A percentile compares a stretch with the other conserved stretches of the same genome.
Evolutionary conservation across 1,284 basidiomycete species (phyloP).

Genomic region (Heterobasidion parviporum): DNA sequence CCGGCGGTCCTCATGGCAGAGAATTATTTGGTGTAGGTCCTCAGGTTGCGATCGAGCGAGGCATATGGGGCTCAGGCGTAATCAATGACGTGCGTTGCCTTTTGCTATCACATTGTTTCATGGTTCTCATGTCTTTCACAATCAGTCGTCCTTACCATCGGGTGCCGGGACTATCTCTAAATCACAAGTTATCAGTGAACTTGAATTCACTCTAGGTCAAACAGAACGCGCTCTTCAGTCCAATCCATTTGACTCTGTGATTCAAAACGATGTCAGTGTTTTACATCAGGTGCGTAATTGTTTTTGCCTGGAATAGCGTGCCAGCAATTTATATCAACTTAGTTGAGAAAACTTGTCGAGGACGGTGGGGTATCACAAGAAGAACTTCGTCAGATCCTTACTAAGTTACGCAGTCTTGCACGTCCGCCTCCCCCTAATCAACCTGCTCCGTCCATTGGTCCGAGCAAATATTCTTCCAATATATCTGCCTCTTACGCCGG

Average conservation of each 20-base stretch:
- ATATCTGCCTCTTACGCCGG: constrained; percentile 8
- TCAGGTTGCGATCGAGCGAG: constrained; percentile 70
- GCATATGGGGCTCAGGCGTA: constrained; percentile 61
- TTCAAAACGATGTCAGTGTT: constrained; percentile 61
- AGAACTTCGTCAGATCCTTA: constrained; percentile 74
- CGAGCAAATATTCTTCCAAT: constrained; percentile 13
- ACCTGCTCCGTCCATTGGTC: constrained; percentile 14
- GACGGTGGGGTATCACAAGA: constrained; percentile 66
- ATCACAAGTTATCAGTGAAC: constrained; percentile 70
- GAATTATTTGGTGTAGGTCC: constrained; percentile 76
- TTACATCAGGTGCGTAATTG: constrained; percentile 58
- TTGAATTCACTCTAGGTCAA: constrained; percentile 70
- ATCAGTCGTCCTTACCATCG: not conserved
- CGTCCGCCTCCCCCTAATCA: constrained; percentile 35
- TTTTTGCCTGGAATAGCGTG: not conserved
- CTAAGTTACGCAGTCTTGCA: constrained; percentile 64
- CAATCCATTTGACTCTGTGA: constrained; percentile 57
- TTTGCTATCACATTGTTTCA: constrained; percentile 6
- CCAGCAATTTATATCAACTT: constrained; percentile 1
- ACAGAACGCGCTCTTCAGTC: constrained; percentile 60
- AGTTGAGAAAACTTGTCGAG: constrained; percentile 75
- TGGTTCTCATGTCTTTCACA: not conserved
- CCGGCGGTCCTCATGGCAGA: constrained; percentile 68
- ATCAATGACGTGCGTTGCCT: constrained; percentile 15
- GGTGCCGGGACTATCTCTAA: constrained; percentile 44